Evolutionary conservation across 2,329 filamentous ascomycete species (phyloP), one percentile per base, ranked within the genome.

Genomic region (Aspergillus sp.): DNA sequence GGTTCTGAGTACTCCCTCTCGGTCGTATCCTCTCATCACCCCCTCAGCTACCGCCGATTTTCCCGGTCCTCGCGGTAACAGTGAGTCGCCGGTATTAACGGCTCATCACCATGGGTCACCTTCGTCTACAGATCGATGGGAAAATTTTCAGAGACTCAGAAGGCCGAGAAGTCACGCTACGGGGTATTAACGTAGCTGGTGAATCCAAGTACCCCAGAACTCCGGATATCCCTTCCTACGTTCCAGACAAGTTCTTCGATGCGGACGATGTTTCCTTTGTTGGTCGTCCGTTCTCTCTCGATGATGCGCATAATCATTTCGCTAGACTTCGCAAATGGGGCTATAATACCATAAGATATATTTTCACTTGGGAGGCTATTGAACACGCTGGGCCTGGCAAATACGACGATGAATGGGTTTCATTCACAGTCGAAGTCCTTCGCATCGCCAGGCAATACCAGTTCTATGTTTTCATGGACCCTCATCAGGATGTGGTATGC

Each of bases 361-460:
- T 99, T 61, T 99, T 97, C 69, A 97, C 94, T 0, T 99, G 94
- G 94, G 94, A 99, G 73, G 93, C 94, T n/a, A 88, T 99, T 68
- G 94, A 99, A 73, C 88, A 94, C 53, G 86, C 85, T 1, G 93
- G 93, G 0, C 94, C 95, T 0, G 90, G 92, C 1, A 86, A 83
- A 65, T 99, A 97, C 70, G 95, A 99, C 64, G 90, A 99, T 67
- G 86, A 89, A 56, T 99, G 89, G 82, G 92, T 97, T 59, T 81
- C 89, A 60, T 90, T 95, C 69, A 99, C 94, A 1, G 90, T 99
- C 59, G 82, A 89, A 36, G 79, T 96, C 10, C 73, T 99, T 61
- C 82, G 91, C 51, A 79, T 91, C 58, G 92, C 92, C 35, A 96
- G 92, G 68, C 80, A 85, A 35, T 97, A 95, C 76, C 90, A 89